These are phyloP conservation scores for Ampelomyces quisqualis DNA, from an alignment of 2,329 filamentous ascomycete species.

Conservation along the genomic window DNA sequence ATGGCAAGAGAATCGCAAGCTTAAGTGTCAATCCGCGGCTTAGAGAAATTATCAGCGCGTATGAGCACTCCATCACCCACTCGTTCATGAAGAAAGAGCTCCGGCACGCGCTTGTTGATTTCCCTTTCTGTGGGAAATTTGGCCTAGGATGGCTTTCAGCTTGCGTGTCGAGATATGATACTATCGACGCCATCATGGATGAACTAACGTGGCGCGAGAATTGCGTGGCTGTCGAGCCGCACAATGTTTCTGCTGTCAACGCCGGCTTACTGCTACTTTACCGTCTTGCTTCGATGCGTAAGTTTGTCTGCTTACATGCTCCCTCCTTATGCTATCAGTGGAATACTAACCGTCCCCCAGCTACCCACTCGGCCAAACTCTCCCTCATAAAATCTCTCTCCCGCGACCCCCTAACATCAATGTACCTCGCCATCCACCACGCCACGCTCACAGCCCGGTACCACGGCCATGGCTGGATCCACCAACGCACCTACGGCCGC, in stretches of 20 bases:
- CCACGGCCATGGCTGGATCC: slow-evolving; percentile 35
- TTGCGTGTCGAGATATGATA: slow-evolving; percentile 34
- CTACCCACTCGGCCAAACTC: slow-evolving; percentile 14
- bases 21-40: slow-evolving; percentile 26
- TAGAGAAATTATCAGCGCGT: slow-evolving; percentile 18
- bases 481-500: slow-evolving; percentile 31
- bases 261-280: slow-evolving; percentile 33
- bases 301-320: neutral
- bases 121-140: slow-evolving; percentile 15
- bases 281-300: slow-evolving; percentile 20
- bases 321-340: neutral
- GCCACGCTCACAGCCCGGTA: slow-evolving; percentile 34
- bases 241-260: slow-evolving; percentile 31
- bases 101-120: slow-evolving; percentile 31
- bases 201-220: slow-evolving; percentile 29
- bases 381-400: slow-evolving; percentile 25
- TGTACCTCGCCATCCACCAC: slow-evolving; percentile 33
- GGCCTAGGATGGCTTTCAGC: slow-evolving; percentile 28
- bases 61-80: slow-evolving; percentile 30
- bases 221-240: slow-evolving; percentile 22
- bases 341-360: slow-evolving; percentile 12
- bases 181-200: slow-evolving; percentile 36
- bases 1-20: slow-evolving; percentile 20
- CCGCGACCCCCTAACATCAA: slow-evolving; percentile 26
- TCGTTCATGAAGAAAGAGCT: slow-evolving; percentile 28